Conservation (phyloP, 495 filamentous ascomycete genomes). For the Penicillium cataractarum region DNA sequence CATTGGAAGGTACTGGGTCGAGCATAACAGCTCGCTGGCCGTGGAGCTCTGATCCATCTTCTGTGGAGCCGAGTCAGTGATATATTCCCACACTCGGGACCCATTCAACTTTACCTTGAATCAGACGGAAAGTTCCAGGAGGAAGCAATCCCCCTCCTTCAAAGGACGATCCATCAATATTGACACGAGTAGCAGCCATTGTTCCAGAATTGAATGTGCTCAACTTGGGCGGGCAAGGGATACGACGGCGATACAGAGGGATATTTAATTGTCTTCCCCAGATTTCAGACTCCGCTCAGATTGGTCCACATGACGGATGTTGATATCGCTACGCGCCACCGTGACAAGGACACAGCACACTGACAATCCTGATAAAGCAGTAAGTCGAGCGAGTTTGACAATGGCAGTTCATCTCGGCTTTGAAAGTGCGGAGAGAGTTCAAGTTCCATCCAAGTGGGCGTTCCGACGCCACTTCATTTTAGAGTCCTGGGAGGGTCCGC, state of each 20-base stretch:
- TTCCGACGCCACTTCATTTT: slow-evolving; percentile 3
- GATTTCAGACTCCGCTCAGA: slow-evolving; percentile 3
- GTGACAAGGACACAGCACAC: background rate
- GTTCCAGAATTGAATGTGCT: background rate
- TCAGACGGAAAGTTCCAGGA: slow-evolving; percentile 40
- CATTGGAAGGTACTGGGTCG: slow-evolving; percentile 34
- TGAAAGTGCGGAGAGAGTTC: slow-evolving; percentile 9
- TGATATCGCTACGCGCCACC: slow-evolving; percentile 12
- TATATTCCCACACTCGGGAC: background rate
- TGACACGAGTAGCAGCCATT: slow-evolving; percentile 4
- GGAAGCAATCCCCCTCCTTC: slow-evolving; percentile 15
- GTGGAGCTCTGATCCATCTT: slow-evolving; percentile 23
- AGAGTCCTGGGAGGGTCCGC: slow-evolving; percentile 11
- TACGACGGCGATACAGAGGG: background rate
- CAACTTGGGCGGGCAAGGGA: background rate
- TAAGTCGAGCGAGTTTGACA: background rate
- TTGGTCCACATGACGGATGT: slow-evolving; percentile 17
- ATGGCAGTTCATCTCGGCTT: slow-evolving; percentile 10
- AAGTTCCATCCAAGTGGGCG: background rate
- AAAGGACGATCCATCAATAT: background rate
- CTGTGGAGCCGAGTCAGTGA: slow-evolving; percentile 14
- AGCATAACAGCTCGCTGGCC: slow-evolving; percentile 28
- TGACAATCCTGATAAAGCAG: slow-evolving; percentile 2
- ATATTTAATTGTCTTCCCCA: slow-evolving; percentile 13
- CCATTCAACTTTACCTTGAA: slow-evolving; percentile 24